Base-by-base conservation (phyloP, 129 eudicot genomes). In the Flaveria robusta region DNA sequence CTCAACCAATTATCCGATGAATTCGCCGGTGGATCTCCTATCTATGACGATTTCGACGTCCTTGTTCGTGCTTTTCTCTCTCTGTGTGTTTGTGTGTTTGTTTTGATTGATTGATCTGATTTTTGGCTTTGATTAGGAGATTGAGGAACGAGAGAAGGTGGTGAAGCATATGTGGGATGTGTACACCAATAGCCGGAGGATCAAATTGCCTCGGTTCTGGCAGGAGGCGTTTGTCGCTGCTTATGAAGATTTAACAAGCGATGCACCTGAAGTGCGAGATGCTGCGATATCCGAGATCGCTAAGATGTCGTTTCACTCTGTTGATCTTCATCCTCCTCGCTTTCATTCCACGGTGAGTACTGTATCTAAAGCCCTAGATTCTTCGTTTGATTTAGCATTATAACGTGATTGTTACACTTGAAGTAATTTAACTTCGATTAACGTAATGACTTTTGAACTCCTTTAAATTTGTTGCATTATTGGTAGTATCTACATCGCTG, bases 81-180 rank as follows among this genome's bases (percentile, higher is more conserved):
- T 67, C 42, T 58, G 41, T 79, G 9, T 64, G 16, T 31, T 8
- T 56, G 8, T 76, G 54, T 55, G 16, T 47, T 26, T 34, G 2
- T 19, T 62, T 12, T 14, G 24, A 45, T 63, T 63, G 20, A 46
- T 69, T 54, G 78, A 73, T 76, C 52, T 71, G 43, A 70, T 84
- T 68, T 72, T 1, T 68, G 76, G 52, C 5, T 56, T 55, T 46
- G 76, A 31, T 10, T 60, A 92, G 98, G 98, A 93, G 82, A 82
- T 93, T 82, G 98, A 93, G 88, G 97, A 93, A 81, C 85, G 98
- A 71, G 98, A 93, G 86, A 93, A 90, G 77, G 79, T 91, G 79
- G 97, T 93, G 90, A 89, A 87, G 79, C 89, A 93, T 55, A 88
- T 93, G 98, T 93, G 98, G 98, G 97, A 90, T 86, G 98, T 90